Conservation (phyloP, 2,329 filamentous ascomycete genomes). For the Alternaria solani region DNA sequence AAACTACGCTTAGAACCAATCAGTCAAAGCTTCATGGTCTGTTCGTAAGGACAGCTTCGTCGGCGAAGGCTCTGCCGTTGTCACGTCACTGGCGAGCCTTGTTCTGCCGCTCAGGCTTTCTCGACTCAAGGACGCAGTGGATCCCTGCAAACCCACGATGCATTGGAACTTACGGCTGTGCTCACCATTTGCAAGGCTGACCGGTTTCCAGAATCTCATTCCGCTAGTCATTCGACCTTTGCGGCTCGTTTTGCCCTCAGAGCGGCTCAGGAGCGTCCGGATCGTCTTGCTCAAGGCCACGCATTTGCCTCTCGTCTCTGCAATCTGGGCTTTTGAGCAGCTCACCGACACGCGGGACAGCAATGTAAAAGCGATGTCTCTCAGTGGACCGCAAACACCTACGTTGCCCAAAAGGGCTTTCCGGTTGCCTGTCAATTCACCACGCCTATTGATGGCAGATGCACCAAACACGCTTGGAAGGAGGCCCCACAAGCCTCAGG, state of each 20-base stretch:
- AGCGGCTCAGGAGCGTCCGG: constrained; percentile 68
- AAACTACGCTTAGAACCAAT: constrained; percentile 28
- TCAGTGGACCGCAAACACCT: constrained; percentile 46
- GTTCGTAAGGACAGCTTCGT: constrained; percentile 9
- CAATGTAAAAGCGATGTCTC: constrained; percentile 32
- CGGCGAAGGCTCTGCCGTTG: constrained; percentile 7
- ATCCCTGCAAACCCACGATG: constrained; percentile 15
- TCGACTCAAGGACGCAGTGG: constrained; percentile 12
- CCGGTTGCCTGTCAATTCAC: constrained; percentile 45
- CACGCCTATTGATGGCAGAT: constrained; percentile 38
- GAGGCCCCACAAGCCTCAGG: constrained; percentile 30
- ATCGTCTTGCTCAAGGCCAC: constrained; percentile 67
- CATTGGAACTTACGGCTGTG: neutral
- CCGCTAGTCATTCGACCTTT: constrained; percentile 77
- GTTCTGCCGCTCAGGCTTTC: constrained; percentile 40
- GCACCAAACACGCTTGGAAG: constrained; percentile 27
- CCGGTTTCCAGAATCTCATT: constrained; percentile 68
- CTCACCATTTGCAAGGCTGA: constrained; percentile 40
- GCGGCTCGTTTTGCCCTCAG: constrained; percentile 71
- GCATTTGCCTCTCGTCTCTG: constrained; percentile 72
- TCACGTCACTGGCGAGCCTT: constrained; percentile 27
- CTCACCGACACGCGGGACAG: constrained; percentile 37
- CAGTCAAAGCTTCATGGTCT: constrained; percentile 12
- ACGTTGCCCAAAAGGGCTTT: constrained; percentile 34
- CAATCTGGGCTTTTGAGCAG: constrained; percentile 73